Conservation (phyloP, 208 protist species). For the Vickermania ingenoplastis region DNA sequence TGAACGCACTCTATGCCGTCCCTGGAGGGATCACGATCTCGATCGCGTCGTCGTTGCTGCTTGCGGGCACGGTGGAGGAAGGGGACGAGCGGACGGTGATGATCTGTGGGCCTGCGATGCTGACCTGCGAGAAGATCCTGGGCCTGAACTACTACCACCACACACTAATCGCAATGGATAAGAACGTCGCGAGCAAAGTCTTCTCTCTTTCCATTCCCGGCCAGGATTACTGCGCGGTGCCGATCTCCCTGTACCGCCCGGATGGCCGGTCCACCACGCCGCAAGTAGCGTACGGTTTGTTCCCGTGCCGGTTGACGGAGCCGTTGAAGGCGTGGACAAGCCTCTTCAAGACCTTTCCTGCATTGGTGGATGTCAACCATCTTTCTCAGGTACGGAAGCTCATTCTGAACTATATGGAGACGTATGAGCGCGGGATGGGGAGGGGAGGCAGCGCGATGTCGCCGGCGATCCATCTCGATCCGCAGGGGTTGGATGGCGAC, state of each 20-base stretch:
- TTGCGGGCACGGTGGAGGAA: constrained; percentile 7
- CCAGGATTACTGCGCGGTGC: constrained; percentile 5
- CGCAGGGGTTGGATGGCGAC: background rate
- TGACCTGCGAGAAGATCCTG: constrained; percentile 4
- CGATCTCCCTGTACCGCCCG: no score
- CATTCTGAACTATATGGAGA: constrained; percentile 1
- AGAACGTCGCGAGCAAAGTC: background rate
- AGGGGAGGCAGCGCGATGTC: no score
- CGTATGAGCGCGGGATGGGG: no score
- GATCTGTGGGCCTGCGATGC: constrained; percentile 3
- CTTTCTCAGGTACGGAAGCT: background rate
- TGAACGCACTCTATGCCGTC: background rate
- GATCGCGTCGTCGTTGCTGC: background rate
- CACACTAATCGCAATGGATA: constrained; percentile 9
- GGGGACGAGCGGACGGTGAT: background rate
- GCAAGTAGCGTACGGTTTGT: constrained; percentile 4
- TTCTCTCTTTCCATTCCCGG: background rate
- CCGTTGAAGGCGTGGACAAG: constrained; percentile 8
- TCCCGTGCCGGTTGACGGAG: background rate
- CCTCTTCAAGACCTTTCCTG: constrained; percentile 9
- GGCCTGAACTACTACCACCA: constrained; percentile 2
- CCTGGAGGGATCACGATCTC: background rate
- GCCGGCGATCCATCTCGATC: no score
- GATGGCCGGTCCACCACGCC: no score
- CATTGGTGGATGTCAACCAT: background rate